Evolutionary conservation across 805 yeast species (phyloP).

Genomic region (Metschnikowia baotianmanensis): DNA sequence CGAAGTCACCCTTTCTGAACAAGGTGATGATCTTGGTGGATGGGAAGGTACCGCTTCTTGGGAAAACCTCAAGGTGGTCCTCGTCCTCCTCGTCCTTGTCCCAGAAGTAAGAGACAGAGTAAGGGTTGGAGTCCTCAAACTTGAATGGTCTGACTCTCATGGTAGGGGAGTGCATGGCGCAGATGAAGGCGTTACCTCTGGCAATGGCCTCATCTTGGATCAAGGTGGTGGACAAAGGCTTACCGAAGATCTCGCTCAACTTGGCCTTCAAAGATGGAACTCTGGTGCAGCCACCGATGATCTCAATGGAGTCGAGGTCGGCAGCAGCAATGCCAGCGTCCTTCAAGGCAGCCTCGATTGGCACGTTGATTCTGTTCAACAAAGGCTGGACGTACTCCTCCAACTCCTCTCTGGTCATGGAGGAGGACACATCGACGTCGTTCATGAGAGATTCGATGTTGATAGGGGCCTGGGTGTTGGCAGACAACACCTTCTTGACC

Average conservation of each 20-base stretch:
- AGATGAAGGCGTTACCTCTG: constrained; percentile 97
- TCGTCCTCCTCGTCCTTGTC: constrained; percentile 90
- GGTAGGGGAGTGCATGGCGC: constrained; percentile 99
- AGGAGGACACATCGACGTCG: constrained; percentile 91
- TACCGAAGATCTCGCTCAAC: constrained; percentile 70
- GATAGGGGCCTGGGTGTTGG: constrained; percentile 92
- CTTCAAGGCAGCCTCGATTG: constrained; percentile 78
- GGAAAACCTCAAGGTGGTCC: constrained; percentile 94
- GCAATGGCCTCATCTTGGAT: constrained; percentile 99
- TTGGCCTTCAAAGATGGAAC: constrained; percentile 89
- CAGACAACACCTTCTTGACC: constrained; percentile 93
- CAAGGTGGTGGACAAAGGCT: constrained; percentile 76
- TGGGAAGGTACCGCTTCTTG: constrained; percentile 89
- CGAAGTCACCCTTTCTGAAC: constrained; percentile 87
- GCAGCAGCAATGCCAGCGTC: constrained; percentile 70
- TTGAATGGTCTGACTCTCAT: constrained; percentile 98
- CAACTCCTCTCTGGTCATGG: constrained; percentile 84
- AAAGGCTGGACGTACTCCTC: constrained; percentile 87
- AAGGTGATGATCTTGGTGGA: constrained; percentile 92
- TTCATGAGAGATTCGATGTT: constrained; percentile 95
- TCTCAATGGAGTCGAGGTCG: constrained; percentile 87
- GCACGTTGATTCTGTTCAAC: constrained; percentile 69
- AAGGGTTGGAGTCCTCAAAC: constrained; percentile 90
- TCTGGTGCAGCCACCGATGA: constrained; percentile 98
- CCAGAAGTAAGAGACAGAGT: constrained; percentile 94